A percentile compares a stretch with the other conserved stretches of the same genome.
phyloP scores from a whole-genome alignment of 306 rosid genomes.

The Malus sieversii region DNA sequence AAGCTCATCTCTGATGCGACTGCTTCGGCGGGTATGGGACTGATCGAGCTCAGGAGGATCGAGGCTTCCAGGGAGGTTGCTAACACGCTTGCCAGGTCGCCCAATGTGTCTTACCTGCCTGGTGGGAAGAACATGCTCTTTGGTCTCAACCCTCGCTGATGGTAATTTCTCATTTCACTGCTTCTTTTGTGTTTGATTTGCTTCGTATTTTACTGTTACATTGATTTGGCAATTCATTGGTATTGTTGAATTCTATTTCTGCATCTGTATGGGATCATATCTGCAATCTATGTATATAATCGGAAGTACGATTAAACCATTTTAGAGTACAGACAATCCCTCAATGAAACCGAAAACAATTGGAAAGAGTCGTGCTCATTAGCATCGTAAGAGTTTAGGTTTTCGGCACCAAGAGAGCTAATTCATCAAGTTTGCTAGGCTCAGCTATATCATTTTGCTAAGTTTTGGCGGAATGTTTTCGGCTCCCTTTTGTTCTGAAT shows the following conservation, averaged over 20 bases:
- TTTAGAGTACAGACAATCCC: background rate
- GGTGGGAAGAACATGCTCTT: conserved; percentile 48
- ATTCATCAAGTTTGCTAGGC: background rate
- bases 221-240: background rate
- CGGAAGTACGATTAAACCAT: background rate
- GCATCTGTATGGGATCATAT: background rate
- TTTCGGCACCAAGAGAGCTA: background rate
- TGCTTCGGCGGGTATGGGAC: conserved; percentile 49
- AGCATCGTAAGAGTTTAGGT: background rate
- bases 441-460: background rate
- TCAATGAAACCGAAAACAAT: background rate
- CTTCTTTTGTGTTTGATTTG: background rate
- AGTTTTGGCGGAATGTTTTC: background rate
- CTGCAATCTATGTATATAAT: background rate
- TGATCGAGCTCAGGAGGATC: conserved; percentile 78
- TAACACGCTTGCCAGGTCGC: conserved; percentile 62
- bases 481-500: no score
- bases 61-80: conserved; percentile 92
- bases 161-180: conserved; percentile 13
- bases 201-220: background rate
- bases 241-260: background rate
- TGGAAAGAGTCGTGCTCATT: background rate
- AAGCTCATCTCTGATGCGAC: conserved; percentile 88
- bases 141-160: conserved; percentile 74
- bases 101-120: conserved; percentile 73